These are phyloP conservation scores for Anethum foeniculum DNA, from an alignment of 140 eudicot genomes.

Conservation along the genomic window DNA sequence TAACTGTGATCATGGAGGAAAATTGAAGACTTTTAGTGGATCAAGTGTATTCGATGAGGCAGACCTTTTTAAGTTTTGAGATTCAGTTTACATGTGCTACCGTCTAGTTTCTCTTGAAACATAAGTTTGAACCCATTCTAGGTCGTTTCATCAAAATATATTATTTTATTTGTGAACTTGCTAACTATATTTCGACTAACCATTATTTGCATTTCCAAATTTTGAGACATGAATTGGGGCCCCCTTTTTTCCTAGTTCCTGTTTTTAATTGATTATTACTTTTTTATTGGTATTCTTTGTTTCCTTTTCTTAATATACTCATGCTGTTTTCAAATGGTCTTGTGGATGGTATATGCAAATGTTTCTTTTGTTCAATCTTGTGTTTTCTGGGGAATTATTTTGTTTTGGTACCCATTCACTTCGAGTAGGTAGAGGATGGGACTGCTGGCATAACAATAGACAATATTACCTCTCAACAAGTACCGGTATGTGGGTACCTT, in stretches of 20 bases:
- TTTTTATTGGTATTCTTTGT: not conserved
- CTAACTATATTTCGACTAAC: not conserved
- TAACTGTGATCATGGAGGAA: not conserved
- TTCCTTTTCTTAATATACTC: not conserved
- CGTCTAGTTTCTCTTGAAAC: not conserved
- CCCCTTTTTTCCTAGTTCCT: not conserved
- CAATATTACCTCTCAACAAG: constrained; percentile 49
- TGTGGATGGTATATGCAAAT: not conserved
- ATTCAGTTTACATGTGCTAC: not conserved
- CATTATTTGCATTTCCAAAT: not conserved
- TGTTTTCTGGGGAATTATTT: constrained; percentile 28
- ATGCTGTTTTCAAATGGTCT: not conserved
- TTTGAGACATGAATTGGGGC: not conserved
- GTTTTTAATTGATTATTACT: not conserved
- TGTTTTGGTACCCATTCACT: constrained; percentile 55
- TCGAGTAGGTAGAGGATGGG: constrained; percentile 89
- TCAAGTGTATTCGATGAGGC: not conserved
- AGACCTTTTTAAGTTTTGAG: not conserved
- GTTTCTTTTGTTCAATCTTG: constrained; percentile 23
- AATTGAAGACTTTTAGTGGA: constrained; percentile 3
- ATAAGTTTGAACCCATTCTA: not conserved
- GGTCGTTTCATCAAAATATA: not conserved
- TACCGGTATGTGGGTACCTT: constrained; percentile 88
- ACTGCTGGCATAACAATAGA: constrained; percentile 82
- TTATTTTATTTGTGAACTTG: not conserved